These are phyloP conservation scores for Malassezia obtusa DNA, from an alignment of 1,284 basidiomycete species.

Conservation along the genomic window DNA sequence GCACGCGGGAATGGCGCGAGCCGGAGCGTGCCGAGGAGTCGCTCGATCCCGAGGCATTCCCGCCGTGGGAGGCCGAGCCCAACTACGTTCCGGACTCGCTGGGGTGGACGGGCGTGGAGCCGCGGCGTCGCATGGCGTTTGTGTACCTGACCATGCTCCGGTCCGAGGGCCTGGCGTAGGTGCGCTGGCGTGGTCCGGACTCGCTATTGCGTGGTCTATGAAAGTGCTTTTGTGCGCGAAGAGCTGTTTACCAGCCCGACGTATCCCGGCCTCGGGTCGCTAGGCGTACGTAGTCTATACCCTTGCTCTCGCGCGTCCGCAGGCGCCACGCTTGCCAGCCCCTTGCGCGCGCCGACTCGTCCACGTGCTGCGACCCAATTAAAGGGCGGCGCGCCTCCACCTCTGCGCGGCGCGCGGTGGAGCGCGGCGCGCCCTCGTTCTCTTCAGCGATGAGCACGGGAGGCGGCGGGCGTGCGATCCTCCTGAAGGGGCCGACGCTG, in stretches of 20 bases:
- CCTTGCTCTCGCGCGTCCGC: not conserved
- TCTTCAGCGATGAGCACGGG: conserved; percentile 8
- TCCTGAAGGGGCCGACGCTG: conserved; percentile 37
- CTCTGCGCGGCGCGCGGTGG: not conserved
- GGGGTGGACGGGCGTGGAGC: conserved; percentile 12
- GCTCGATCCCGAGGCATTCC: not conserved
- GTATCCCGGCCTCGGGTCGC: no score
- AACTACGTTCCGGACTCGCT: not conserved
- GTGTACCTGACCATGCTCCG: conserved; percentile 15
- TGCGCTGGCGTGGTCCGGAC: no score
- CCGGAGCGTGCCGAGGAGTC: not conserved
- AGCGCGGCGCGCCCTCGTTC: not conserved
- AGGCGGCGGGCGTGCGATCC: conserved; percentile 20
- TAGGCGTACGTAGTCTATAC: not conserved
- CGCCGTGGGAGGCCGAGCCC: conserved; percentile 9
- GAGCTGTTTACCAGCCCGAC: no score
- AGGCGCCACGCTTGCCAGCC: not conserved
- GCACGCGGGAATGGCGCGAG: not conserved
- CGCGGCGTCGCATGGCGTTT: conserved; percentile 15
- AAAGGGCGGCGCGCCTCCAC: not conserved
- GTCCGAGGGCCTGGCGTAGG: conserved; percentile 13
- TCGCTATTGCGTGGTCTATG: no score
- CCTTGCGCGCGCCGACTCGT: not conserved
- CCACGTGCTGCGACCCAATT: not conserved
- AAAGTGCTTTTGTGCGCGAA: no score